Percentiles rank a stretch among this genome's conserved stretches.
Conservation (phyloP, 768 basidiomycete genomes). For the Pleurotus djamor region DNA sequence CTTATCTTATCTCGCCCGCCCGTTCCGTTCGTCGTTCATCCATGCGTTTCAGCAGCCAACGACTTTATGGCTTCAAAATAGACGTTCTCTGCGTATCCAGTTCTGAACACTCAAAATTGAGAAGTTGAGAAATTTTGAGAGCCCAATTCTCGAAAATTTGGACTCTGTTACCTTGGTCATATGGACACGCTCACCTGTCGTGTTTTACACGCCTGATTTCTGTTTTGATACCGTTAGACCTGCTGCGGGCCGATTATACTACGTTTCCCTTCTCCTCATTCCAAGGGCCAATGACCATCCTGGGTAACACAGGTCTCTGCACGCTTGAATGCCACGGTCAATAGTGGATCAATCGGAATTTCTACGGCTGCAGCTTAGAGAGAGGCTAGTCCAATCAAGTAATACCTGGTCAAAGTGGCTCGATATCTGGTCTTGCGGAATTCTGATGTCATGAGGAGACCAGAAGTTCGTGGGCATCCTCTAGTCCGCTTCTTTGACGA, state of each 20-base stretch:
- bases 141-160: neutral
- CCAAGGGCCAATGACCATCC: neutral
- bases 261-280: neutral
- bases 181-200: constrained; percentile 4
- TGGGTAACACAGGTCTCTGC: too few species aligned
- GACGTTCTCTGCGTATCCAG: neutral
- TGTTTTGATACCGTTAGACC: neutral
- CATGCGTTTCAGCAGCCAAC: neutral
- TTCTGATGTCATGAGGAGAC: neutral
- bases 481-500: too few species aligned
- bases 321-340: neutral
- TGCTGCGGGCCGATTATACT: neutral
- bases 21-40: neutral
- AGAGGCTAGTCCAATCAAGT: neutral
- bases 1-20: constrained; percentile 1
- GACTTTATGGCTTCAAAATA: neutral
- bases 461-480: too few species aligned
- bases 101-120: neutral
- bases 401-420: neutral
- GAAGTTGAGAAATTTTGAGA: too few species aligned
- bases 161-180: neutral
- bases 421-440: neutral
- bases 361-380: neutral
- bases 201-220: constrained; percentile 5
- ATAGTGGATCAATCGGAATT: neutral